Conservation (phyloP, 768 basidiomycete genomes). For the Boletus eberwhitei region DNA sequence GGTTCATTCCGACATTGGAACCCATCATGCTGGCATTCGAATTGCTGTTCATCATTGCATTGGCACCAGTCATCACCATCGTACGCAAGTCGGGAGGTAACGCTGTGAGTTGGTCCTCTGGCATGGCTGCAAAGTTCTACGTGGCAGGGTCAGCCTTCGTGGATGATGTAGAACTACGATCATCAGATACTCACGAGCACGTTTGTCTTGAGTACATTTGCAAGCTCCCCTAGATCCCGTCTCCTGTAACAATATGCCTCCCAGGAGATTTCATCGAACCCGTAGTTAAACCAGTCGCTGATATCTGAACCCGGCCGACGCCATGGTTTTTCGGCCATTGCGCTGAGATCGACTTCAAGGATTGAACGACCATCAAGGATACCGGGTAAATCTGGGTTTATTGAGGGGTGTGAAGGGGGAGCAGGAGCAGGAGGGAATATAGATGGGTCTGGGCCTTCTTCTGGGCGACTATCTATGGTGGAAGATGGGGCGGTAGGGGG, state of each 20-base stretch:
- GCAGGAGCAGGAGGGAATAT: slow-evolving; percentile 65
- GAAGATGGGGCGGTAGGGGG: slow-evolving; percentile 21
- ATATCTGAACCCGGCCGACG: slow-evolving; percentile 87
- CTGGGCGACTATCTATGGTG: slow-evolving; percentile 20
- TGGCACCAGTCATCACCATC: slow-evolving; percentile 84
- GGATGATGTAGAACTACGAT: not conserved
- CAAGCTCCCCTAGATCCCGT: slow-evolving; percentile 76
- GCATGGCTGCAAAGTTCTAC: slow-evolving; percentile 79
- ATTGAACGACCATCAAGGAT: slow-evolving; percentile 73
- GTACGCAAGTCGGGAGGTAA: slow-evolving; percentile 79
- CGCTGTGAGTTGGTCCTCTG: slow-evolving; percentile 73
- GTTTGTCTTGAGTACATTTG: slow-evolving; percentile 75
- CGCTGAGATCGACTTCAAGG: slow-evolving; percentile 76
- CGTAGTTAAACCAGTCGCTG: slow-evolving; percentile 99
- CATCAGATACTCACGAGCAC: slow-evolving; percentile 58
- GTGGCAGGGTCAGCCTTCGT: slow-evolving; percentile 3
- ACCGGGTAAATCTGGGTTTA: slow-evolving; percentile 67
- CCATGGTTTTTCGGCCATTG: slow-evolving; percentile 85
- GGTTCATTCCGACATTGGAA: slow-evolving; percentile 46
- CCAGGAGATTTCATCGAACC: slow-evolving; percentile 97
- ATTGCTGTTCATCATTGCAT: slow-evolving; percentile 69
- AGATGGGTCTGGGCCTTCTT: slow-evolving; percentile 60
- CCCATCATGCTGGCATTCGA: slow-evolving; percentile 56
- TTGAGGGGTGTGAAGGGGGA: slow-evolving; percentile 74
- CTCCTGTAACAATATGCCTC: slow-evolving; percentile 87